A percentile compares a stretch with the other conserved stretches of the same genome.
Evolutionary conservation across 164 flowering plant species (phyloP).

Genomic region (Cinnamomum chago): DNA sequence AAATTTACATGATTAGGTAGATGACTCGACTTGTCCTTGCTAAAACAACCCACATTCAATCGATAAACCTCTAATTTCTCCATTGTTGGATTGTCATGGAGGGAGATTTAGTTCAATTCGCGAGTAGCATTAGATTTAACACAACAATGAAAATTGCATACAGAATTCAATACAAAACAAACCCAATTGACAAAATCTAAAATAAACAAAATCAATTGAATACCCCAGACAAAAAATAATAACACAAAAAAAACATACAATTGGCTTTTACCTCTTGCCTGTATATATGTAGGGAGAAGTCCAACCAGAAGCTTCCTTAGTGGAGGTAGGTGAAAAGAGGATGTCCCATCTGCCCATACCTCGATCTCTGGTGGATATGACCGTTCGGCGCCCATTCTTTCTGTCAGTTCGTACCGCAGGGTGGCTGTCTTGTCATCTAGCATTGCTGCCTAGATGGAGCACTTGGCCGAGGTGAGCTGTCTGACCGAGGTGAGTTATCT

Average conservation of each 20-base stretch:
- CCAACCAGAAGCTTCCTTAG: too few relatives aligned
- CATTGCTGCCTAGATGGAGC: too few relatives aligned
- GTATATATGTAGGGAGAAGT: too few relatives aligned
- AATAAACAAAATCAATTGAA: background rate
- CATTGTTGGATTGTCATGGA: conserved; percentile 33
- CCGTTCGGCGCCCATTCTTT: too few relatives aligned
- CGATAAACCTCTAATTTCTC: conserved; percentile 79
- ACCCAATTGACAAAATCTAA: background rate
- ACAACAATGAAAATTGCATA: background rate
- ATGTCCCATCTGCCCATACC: too few relatives aligned
- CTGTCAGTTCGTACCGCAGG: too few relatives aligned
- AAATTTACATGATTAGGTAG: conserved; percentile 63
- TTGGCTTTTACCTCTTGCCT: too few relatives aligned
- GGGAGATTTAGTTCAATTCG: background rate
- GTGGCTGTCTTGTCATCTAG: too few relatives aligned
- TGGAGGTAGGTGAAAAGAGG: too few relatives aligned
- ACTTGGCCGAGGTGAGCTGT: too few relatives aligned
- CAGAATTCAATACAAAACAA: background rate
- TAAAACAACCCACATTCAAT: conserved; percentile 68
- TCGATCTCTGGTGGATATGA: too few relatives aligned
- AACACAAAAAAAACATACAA: background rate
- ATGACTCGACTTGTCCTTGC: conserved; percentile 66
- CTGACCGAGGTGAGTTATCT: too few relatives aligned
- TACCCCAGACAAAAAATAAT: background rate
- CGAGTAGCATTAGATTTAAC: background rate